Base-by-base conservation (phyloP, 805 yeast genomes). In the Barnettozyma botsteinii region DNA sequence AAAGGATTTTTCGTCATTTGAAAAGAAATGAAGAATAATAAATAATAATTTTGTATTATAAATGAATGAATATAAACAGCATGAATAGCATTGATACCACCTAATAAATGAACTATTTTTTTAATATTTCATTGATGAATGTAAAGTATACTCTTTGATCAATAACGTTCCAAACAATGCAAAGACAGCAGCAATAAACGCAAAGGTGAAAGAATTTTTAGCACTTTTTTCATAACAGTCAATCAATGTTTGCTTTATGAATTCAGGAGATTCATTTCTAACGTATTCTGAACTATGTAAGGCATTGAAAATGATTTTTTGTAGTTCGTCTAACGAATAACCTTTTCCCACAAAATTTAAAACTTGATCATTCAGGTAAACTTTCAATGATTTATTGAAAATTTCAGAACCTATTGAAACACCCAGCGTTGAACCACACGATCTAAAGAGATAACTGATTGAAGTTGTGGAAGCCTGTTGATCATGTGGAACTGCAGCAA, bases 391-490 rank as follows among this genome's bases (percentile, higher is more conserved):
- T 31, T 63, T 59, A 34, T 75, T 78, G 59, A 81, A 81, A 18
- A 81, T 67, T 5, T 84, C 79, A 5, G 82, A 75, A 0, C 81
- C 82, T 32, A 79, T 56, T 0, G 87, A 66, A 11, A 79, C 79
- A 38, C 85, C 85, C 20, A 78, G 57, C 0, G 84, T 77, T 1
- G 85, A 76, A 0, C 85, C 85, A 14, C 81, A 72, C 8, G 83
- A 72, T 57, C 85, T 68, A 55, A 79, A 79, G 1, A 82, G 73
- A 50, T 79, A 79, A 47, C 77, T 81, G 45, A 79, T 74, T 4
- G 85, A 75, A 0, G 85, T 79, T 1, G 81, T 76, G 21, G 82
- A 68, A 2, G 85, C 81, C 55, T 81, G 89, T 49, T 69, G 72
- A 41, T 78, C 75, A 28, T 67, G 59, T 2, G 87, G 86, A 9